phyloP scores from a whole-genome alignment of 441 rosid species.

The Dalechampia spathulata region DNA sequence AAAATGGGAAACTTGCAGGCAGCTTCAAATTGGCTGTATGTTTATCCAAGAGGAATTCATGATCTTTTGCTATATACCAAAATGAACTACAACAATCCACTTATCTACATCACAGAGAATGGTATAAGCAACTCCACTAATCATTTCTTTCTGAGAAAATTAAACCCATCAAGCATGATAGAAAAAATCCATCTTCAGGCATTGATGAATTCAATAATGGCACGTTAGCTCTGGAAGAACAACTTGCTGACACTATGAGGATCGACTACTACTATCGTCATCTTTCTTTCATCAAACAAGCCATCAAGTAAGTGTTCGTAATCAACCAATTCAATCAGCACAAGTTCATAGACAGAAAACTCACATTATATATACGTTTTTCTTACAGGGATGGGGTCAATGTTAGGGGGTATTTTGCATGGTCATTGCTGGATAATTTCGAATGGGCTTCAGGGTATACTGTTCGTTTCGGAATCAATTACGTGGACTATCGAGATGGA shows the following conservation, averaged over 20 bases:
- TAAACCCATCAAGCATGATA: too few species aligned
- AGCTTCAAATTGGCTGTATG: constrained; percentile 30
- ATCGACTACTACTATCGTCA: constrained; percentile 21
- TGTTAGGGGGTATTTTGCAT: constrained; percentile 47
- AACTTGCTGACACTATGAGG: constrained; percentile 21
- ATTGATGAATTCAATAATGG: constrained; percentile 25
- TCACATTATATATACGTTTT: too few species aligned
- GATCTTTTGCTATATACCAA: constrained; percentile 34
- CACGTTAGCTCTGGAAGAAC: constrained; percentile 17
- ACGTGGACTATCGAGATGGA: constrained; percentile 39
- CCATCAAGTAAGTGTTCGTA: constrained; percentile 25
- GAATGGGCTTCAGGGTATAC: constrained; percentile 47
- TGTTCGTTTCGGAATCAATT: constrained; percentile 46
- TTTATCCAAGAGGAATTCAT: constrained; percentile 38
- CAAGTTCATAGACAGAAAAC: too few species aligned
- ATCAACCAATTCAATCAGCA: too few species aligned
- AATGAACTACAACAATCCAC: constrained; percentile 35
- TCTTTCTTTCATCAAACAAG: constrained; percentile 20
- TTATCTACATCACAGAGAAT: constrained; percentile 51
- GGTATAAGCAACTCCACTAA: too few species aligned
- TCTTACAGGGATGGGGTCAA: constrained; percentile 31
- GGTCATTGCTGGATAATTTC: constrained; percentile 48
- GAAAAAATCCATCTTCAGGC: constrained; percentile 10
- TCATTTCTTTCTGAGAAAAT: too few species aligned
- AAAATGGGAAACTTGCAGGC: constrained; percentile 25